Evolutionary conservation across 2,329 filamentous ascomycete genomes (phyloP), one percentile per base, ranked within the genome.

Genomic region (Xylaria polymorpha): DNA sequence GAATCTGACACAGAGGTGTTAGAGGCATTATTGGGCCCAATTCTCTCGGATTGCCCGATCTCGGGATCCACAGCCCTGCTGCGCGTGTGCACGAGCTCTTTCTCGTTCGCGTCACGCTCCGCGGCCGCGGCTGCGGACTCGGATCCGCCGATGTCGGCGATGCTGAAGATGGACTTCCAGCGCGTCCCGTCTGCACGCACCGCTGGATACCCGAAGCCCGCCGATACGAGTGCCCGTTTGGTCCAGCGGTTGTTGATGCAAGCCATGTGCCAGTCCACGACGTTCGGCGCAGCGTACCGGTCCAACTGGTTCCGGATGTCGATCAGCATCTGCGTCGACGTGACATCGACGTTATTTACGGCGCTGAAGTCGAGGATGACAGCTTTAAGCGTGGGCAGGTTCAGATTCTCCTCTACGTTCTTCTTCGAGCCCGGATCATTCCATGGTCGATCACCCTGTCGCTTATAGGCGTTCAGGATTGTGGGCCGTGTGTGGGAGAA

Each of bases 181-280:
- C 92, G 88, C 7, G 84, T 80, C 1, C 83, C 85, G 67, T 83
- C 85, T 64, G 80, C 82, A 7, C 79, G 79, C 15, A 83, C 84
- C 0, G 89, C 88, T 2, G 94, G 94, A 78, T 92, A 94, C 1
- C 95, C 95, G 77, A 98, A 98, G 14, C 95, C 95, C 29, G 92
- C 95, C 1, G 92, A 89, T 4, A 91, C 91, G 51, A 98, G 89
- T 4, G 93, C 94, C 39, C 94, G 92, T 83, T 97, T 97, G 29
- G 94, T 95, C 95, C 95, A 98, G 66, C 93, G 88, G 84, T 96
- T 98, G 82, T 91, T 94, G 83, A 98, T 92, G 81, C 90, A 92
- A n/a, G 94, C 93, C 72, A 98, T 91, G 81, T 98, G 96, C 94
- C 95, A 98, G 79, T 98, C 94, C 4, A 98, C 94, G 2, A 86